These are phyloP conservation scores for Aspergillus uvarum DNA, from an alignment of 2,329 filamentous ascomycete species.

Conservation along the genomic window DNA sequence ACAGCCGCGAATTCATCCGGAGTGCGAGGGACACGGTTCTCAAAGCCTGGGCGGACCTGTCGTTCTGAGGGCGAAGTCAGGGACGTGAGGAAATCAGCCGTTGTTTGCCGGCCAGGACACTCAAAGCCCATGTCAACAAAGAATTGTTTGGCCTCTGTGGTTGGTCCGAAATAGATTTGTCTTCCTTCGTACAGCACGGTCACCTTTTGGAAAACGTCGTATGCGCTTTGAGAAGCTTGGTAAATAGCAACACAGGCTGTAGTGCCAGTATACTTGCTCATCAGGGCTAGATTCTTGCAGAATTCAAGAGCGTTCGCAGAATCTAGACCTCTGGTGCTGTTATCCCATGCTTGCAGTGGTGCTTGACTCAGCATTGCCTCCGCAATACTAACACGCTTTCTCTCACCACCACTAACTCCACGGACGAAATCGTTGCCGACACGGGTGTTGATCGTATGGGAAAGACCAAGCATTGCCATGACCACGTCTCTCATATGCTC, in stretches of 20 bases:
- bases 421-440: slow-evolving; percentile 57
- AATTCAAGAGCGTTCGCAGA: slow-evolving; percentile 59
- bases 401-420: slow-evolving; percentile 61
- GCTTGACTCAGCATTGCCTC: slow-evolving; percentile 52
- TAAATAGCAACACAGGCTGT: slow-evolving; percentile 54
- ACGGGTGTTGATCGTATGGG: slow-evolving; percentile 53
- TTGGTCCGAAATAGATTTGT: slow-evolving; percentile 70
- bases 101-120: slow-evolving; percentile 65
- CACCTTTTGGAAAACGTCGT: slow-evolving; percentile 63
- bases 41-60: slow-evolving; percentile 55
- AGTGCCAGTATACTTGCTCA: slow-evolving; percentile 50
- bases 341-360: slow-evolving; percentile 50
- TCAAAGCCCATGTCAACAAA: slow-evolving; percentile 67
- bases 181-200: slow-evolving; percentile 68
- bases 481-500: slow-evolving; percentile 46
- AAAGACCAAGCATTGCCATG: slow-evolving; percentile 46
- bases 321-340: slow-evolving; percentile 52
- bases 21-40: slow-evolving; percentile 62
- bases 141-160: slow-evolving; percentile 57
- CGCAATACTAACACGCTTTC: slow-evolving; percentile 62
- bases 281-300: slow-evolving; percentile 51
- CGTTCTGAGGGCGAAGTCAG: slow-evolving; percentile 64
- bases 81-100: slow-evolving; percentile 66
- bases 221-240: slow-evolving; percentile 42
- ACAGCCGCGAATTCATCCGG: slow-evolving; percentile 63